Percentiles rank a stretch among this genome's conserved stretches.
phyloP scores from a whole-genome alignment of 2,329 filamentous ascomycete species.

The Phialophora tarda region DNA sequence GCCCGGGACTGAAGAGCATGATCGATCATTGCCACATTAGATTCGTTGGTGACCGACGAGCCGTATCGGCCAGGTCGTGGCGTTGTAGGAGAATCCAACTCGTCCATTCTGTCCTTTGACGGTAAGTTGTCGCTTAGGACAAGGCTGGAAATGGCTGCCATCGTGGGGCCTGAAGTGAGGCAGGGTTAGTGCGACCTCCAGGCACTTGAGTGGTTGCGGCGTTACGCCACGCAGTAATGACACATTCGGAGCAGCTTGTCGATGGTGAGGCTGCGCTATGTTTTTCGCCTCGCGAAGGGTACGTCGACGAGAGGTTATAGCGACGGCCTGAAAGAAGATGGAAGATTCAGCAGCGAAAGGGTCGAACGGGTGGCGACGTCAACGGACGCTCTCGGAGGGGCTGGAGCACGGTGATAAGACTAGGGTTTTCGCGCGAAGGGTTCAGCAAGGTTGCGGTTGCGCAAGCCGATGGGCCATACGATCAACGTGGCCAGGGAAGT shows the following conservation, averaged over 20 bases:
- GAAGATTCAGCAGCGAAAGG: conserved; percentile 9
- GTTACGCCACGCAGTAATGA: conserved; percentile 28
- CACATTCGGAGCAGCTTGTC: conserved; percentile 30
- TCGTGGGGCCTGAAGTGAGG: conserved; percentile 18
- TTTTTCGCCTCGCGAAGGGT: neutral
- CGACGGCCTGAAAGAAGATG: conserved; percentile 6
- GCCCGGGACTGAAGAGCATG: conserved; percentile 8
- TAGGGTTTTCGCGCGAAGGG: conserved; percentile 26
- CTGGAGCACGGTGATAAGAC: conserved; percentile 31
- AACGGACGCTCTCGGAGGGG: conserved; percentile 32
- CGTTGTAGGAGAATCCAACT: conserved; percentile 38
- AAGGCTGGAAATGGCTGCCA: conserved; percentile 37
- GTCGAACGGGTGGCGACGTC: conserved; percentile 25
- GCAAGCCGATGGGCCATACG: conserved; percentile 26
- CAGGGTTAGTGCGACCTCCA: conserved; percentile 23
- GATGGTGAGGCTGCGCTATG: conserved; percentile 18
- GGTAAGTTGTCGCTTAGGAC: conserved; percentile 33
- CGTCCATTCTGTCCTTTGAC: conserved; percentile 29
- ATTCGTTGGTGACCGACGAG: conserved; percentile 16
- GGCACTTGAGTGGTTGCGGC: conserved; percentile 26
- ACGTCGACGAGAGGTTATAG: neutral
- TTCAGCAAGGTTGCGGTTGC: conserved; percentile 27
- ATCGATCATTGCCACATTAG: conserved; percentile 8
- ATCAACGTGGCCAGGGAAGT: conserved; percentile 18
- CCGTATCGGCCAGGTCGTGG: conserved; percentile 31